Percentiles rank a stretch among this genome's conserved stretches.
Evolutionary conservation across 345 rosid species (phyloP).

Genomic region (Camelina laxa): DNA sequence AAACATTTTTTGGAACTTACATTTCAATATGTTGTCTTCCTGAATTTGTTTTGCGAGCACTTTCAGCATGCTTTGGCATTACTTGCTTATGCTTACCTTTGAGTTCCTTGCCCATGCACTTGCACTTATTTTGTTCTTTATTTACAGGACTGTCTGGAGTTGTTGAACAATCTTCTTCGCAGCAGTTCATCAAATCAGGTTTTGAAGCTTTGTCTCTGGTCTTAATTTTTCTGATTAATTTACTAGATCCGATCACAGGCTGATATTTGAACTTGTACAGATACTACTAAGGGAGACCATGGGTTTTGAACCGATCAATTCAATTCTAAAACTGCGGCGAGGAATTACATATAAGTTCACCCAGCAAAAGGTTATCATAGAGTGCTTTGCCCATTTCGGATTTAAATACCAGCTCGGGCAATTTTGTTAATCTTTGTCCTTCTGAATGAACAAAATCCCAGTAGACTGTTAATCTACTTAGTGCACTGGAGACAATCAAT

Average conservation of each 20-base stretch:
- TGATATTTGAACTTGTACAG: slow-evolving; percentile 52
- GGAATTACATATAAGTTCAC: slow-evolving; percentile 84
- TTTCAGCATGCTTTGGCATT: slow-evolving; percentile 8
- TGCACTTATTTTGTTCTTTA: slow-evolving; percentile 5
- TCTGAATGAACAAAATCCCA: slow-evolving; percentile 61
- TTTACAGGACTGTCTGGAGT: slow-evolving; percentile 87
- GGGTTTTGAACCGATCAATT: slow-evolving; percentile 81
- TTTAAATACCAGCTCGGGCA: slow-evolving; percentile 33
- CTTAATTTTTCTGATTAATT: not conserved
- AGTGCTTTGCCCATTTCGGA: slow-evolving; percentile 28
- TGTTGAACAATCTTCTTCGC: slow-evolving; percentile 90
- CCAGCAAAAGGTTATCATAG: slow-evolving; percentile 89
- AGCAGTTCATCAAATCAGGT: slow-evolving; percentile 92
- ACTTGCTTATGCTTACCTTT: slow-evolving; percentile 12
- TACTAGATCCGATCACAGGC: slow-evolving; percentile 27
- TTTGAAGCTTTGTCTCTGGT: slow-evolving; percentile 30
- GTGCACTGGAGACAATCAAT: slow-evolving; percentile 82
- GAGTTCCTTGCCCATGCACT: slow-evolving; percentile 21
- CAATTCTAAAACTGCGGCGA: slow-evolving; percentile 71
- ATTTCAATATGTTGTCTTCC: slow-evolving; percentile 2
- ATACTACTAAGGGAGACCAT: slow-evolving; percentile 89
- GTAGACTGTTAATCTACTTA: slow-evolving; percentile 96
- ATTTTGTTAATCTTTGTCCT: slow-evolving; percentile 51
- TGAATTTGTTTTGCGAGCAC: not conserved
- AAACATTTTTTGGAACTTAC: slow-evolving; percentile 14